Percentiles rank a stretch among this genome's conserved stretches.
These are phyloP conservation scores for Fusarium globosum DNA, from an alignment of 2,329 filamentous ascomycete species.

Conservation along the genomic window DNA sequence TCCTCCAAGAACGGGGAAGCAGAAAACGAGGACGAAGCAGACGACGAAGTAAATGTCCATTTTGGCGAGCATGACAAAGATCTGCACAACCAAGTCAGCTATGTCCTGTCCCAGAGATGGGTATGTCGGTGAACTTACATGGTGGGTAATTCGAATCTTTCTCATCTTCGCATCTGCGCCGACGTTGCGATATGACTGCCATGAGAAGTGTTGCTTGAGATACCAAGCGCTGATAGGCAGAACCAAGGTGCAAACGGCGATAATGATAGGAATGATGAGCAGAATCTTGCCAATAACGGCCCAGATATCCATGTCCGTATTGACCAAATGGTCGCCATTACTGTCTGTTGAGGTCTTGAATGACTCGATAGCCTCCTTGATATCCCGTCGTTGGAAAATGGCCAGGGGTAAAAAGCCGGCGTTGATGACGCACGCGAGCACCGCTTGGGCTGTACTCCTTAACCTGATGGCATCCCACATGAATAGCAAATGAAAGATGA, in stretches of 20 bases:
- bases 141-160: background rate
- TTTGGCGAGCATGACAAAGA: constrained; percentile 16
- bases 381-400: background rate
- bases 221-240: background rate
- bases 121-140: background rate
- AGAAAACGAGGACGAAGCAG: background rate
- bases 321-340: background rate
- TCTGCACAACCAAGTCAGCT: background rate
- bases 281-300: background rate
- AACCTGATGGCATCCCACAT: constrained; percentile 10
- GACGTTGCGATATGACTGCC: constrained; percentile 15
- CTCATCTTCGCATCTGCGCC: constrained; percentile 5
- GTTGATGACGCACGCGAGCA: constrained; percentile 4
- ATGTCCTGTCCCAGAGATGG: too few species aligned
- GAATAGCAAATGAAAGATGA: background rate
- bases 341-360: background rate
- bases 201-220: constrained; percentile 6
- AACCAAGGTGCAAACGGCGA: background rate
- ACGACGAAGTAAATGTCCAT: background rate
- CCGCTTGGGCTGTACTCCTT: constrained; percentile 6
- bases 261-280: background rate
- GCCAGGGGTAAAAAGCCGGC: constrained; percentile 1
- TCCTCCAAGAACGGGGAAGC: background rate
- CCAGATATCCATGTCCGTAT: constrained; percentile 1
- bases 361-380: background rate